A percentile compares a stretch with the other conserved stretches of the same genome.
These are phyloP conservation scores for Fusarium incarnatum DNA, from an alignment of 2,329 filamentous ascomycete species.

Conservation along the genomic window DNA sequence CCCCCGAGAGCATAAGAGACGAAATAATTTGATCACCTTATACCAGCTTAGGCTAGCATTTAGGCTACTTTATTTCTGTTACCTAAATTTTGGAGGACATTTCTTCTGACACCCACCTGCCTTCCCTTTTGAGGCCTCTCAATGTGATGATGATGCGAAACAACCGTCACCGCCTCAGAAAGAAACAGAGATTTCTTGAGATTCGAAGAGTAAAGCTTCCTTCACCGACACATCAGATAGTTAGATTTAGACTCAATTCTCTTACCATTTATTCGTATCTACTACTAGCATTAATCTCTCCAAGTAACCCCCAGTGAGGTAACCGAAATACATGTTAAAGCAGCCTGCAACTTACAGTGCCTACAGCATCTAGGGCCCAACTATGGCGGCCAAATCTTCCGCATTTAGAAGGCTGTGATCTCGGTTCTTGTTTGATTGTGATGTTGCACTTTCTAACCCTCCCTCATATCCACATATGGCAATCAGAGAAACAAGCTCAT, in stretches of 20 bases:
- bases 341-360: constrained; percentile 4
- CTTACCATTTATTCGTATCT: not conserved
- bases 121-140: constrained; percentile 27
- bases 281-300: constrained; percentile 12
- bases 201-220: not conserved
- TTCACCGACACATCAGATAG: constrained; percentile 10
- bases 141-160: not conserved
- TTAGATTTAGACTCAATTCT: not conserved
- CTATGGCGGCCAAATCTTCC: constrained; percentile 1
- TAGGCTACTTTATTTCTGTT: too few relatives aligned
- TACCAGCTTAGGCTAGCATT: too few relatives aligned
- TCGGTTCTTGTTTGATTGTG: constrained; percentile 33
- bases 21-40: too few relatives aligned
- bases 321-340: constrained; percentile 24
- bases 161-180: constrained; percentile 25
- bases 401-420: constrained; percentile 35
- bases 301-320: constrained; percentile 7
- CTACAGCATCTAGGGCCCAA: not conserved
- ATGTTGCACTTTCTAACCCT: constrained; percentile 19
- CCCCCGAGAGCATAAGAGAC: too few relatives aligned
- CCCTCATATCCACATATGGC: constrained; percentile 24
- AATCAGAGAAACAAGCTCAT: constrained; percentile 21
- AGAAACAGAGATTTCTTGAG: not conserved
- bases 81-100: too few relatives aligned
- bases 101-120: not conserved